These are phyloP conservation scores for Talaromyces thailandensis DNA, from an alignment of 495 filamentous ascomycete genomes.

Conservation along the genomic window DNA sequence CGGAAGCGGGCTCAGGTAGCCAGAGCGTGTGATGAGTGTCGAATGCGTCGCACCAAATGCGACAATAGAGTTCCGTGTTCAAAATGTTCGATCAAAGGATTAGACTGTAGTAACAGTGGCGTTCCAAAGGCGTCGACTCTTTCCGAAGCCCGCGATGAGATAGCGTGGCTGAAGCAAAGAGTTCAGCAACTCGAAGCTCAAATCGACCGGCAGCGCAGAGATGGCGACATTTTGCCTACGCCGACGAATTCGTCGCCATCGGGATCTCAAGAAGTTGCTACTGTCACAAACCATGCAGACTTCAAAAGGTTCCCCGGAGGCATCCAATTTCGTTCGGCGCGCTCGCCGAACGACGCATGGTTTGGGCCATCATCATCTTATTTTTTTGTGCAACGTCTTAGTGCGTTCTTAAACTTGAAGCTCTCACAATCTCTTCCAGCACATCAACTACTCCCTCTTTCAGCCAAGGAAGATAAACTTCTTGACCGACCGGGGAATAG, in stretches of 20 bases:
- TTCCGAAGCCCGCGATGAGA: neutral
- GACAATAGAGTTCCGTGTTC: slow-evolving; percentile 33
- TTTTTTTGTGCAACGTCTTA: slow-evolving; percentile 29
- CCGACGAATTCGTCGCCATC: slow-evolving; percentile 4
- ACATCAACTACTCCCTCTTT: slow-evolving; percentile 9
- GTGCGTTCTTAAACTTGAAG: slow-evolving; percentile 18
- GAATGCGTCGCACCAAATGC: slow-evolving; percentile 35
- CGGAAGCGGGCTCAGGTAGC: slow-evolving; percentile 28
- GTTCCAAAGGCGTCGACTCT: slow-evolving; percentile 1
- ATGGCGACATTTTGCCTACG: slow-evolving; percentile 1
- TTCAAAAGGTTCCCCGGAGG: slow-evolving; percentile 15
- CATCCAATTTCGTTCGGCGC: slow-evolving; percentile 19
- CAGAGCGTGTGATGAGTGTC: slow-evolving; percentile 38
- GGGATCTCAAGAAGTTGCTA: neutral
- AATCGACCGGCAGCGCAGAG: slow-evolving; percentile 11
- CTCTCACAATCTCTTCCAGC: slow-evolving; percentile 20
- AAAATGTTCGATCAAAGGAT: slow-evolving; percentile 30
- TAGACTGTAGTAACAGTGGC: slow-evolving; percentile 27
- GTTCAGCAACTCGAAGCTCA: slow-evolving; percentile 30
- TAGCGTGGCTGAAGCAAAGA: slow-evolving; percentile 15
- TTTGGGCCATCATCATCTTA: slow-evolving; percentile 31
- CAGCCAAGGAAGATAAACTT: slow-evolving; percentile 10
- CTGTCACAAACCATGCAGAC: neutral
- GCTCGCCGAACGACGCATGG: slow-evolving; percentile 19
- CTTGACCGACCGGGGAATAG: slow-evolving; percentile 5